Evolutionary conservation across 148 eudicot species (phyloP).

Genomic region (Bassia scoparia): DNA sequence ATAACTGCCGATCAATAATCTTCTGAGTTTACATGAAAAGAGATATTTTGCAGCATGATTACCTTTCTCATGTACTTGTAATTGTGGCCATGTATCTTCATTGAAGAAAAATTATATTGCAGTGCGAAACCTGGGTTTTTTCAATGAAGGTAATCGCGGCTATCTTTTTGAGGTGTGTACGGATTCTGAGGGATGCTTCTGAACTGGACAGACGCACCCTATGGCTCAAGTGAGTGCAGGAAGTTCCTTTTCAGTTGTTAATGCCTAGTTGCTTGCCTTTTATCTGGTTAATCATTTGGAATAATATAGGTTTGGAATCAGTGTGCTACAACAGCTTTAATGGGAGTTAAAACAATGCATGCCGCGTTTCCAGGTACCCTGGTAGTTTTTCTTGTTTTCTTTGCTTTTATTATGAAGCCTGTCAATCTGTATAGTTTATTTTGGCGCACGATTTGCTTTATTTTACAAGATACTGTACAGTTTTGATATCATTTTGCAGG

Average conservation of each 20-base stretch:
- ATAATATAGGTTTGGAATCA: constrained; percentile 55
- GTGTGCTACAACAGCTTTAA: constrained; percentile 42
- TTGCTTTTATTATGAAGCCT: not conserved
- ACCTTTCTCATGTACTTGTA: not conserved
- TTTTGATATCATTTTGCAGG: constrained; percentile 45
- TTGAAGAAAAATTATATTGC: constrained; percentile 13
- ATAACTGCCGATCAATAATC: no score
- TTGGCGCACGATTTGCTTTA: not conserved
- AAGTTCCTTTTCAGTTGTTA: not conserved
- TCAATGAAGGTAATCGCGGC: constrained; percentile 90
- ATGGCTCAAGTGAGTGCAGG: constrained; percentile 72
- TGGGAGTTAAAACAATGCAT: constrained; percentile 44
- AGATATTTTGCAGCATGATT: not conserved
- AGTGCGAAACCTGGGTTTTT: constrained; percentile 97
- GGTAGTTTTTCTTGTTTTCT: not conserved
- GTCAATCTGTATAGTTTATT: not conserved
- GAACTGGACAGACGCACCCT: constrained; percentile 96
- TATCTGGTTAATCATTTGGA: constrained; percentile 9
- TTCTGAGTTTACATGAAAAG: not conserved
- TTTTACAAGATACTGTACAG: not conserved
- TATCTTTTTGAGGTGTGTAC: constrained; percentile 84
- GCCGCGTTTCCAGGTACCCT: constrained; percentile 80
- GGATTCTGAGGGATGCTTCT: constrained; percentile 85
- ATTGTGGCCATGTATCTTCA: not conserved
- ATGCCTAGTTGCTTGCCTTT: not conserved